phyloP scores from a whole-genome alignment of 345 rosid species.

The Capsella bursapastoris region DNA sequence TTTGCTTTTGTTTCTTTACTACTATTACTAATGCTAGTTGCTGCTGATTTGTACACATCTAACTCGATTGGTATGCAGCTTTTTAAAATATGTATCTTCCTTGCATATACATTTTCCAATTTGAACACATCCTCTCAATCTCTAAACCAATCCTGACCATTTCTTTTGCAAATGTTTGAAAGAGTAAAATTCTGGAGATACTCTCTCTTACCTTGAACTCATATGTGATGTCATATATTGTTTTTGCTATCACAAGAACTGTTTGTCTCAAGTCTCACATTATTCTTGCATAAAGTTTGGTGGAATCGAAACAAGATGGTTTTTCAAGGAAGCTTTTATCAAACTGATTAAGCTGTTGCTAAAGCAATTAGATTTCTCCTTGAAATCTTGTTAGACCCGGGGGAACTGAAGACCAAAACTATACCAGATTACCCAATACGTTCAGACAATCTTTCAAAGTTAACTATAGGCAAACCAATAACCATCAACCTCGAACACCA shows the following conservation, averaged over 20 bases:
- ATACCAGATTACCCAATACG: neutral
- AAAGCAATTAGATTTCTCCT: neutral
- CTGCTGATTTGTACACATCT: conserved; percentile 32
- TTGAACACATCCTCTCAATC: conserved; percentile 1
- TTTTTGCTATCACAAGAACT: neutral
- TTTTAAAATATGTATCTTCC: conserved; percentile 3
- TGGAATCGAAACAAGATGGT: neutral
- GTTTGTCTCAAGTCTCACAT: neutral
- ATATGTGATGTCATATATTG: neutral
- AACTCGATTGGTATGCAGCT: neutral
- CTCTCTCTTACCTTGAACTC: neutral
- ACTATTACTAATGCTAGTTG: neutral
- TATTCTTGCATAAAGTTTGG: neutral
- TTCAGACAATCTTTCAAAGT: neutral
- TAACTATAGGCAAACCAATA: neutral
- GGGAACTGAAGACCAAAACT: neutral
- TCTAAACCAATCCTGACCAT: neutral
- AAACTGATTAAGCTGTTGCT: neutral
- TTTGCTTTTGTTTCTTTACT: neutral
- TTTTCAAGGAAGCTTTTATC: neutral
- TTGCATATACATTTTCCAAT: neutral
- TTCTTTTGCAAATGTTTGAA: conserved; percentile 2
- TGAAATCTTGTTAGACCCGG: neutral
- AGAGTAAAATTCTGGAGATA: neutral
- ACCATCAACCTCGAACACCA: neutral